Evolutionary conservation across 2,329 filamentous ascomycete genomes (phyloP).

Genomic region (Orbilia oligospora): DNA sequence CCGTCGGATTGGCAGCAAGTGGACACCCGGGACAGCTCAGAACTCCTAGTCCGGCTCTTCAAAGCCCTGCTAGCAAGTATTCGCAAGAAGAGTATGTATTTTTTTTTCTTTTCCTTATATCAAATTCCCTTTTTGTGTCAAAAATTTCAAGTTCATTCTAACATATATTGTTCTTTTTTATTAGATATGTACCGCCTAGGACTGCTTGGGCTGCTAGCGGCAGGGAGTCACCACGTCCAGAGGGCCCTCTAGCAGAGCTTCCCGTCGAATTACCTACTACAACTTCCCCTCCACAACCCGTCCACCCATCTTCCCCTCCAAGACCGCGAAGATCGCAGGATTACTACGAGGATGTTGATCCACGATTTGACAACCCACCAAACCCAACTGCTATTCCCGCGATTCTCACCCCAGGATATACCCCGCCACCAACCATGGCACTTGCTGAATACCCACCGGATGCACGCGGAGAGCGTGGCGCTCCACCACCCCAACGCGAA

Average conservation of each 20-base stretch:
- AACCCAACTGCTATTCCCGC: slow-evolving; percentile 62
- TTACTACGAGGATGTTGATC: slow-evolving; percentile 96
- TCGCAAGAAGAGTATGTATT: slow-evolving; percentile 60
- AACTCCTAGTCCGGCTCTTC: slow-evolving; percentile 51
- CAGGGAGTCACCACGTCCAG: slow-evolving; percentile 16
- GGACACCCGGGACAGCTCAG: slow-evolving; percentile 28
- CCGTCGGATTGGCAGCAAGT: slow-evolving; percentile 43
- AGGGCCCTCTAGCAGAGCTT: slow-evolving; percentile 59
- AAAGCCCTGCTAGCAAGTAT: slow-evolving; percentile 58
- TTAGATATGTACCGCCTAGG: slow-evolving; percentile 63
- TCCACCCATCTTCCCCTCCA: slow-evolving; percentile 29
- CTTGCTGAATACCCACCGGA: slow-evolving; percentile 58
- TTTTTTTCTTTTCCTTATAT: neutral
- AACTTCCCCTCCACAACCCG: slow-evolving; percentile 33
- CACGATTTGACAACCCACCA: slow-evolving; percentile 74
- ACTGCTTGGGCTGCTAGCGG: slow-evolving; percentile 60
- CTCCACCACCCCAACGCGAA: slow-evolving; percentile 64
- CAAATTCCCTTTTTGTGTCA: slow-evolving; percentile 13
- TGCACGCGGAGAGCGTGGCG: slow-evolving; percentile 64
- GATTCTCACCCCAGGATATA: slow-evolving; percentile 47
- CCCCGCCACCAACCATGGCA: slow-evolving; percentile 50
- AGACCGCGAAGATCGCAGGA: slow-evolving; percentile 65
- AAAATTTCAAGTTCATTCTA: too few relatives aligned
- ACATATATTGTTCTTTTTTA: too few relatives aligned
- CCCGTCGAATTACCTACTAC: slow-evolving; percentile 63